Base-by-base conservation (phyloP, 2,329 filamentous ascomycete genomes). In the Mycocentrospora acerina region DNA sequence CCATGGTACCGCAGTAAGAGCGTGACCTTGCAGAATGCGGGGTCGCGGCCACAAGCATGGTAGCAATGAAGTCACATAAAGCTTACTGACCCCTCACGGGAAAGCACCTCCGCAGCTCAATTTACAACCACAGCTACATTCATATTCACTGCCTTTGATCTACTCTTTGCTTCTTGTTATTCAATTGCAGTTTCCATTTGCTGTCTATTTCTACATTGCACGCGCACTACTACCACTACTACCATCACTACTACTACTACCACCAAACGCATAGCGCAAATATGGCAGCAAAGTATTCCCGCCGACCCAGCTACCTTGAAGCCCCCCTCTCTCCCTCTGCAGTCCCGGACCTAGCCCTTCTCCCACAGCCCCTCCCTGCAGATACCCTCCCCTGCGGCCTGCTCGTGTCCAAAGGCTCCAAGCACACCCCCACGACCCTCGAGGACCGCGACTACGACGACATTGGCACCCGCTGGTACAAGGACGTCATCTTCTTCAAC, bases 51-150 rank as follows among this genome's bases (percentile, higher is more conserved):
- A 34, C 33, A n/a, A 27, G 24, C 43, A 48, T 49, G 45, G 45
- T 45, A 51, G 48, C 44, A 56, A 62, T 63, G 60, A 61, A 52
- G 51, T 62, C 59, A 64, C 55, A 58, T 64, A 64, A 64, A 59
- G 50, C 49, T 47, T 45, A 43, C 34, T 50, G 42, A 62, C 59
- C 60, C 59, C 62, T 62, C 60, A 63, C 53, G 49, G 50, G n/a
- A n/a, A 37, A 53, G 48, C 49, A 52, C 34, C 48, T 49, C 57
- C 46, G 35, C 48, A 55, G 41, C 44, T 47, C 27, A 9, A n/a
- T n/a, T n/a, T 22, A 5, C 19, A 5, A 42, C 17, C 26, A 39
- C 28, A 44, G 48, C 48, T 48, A 38, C 30, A 14, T 14, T 1
- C 13, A 7, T 4, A 30, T 26, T 29, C 12, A 16, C 13, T 18